phyloP scores from a whole-genome alignment of 1,139 yeast genomes.

The Wickerhamomyces sp. region DNA sequence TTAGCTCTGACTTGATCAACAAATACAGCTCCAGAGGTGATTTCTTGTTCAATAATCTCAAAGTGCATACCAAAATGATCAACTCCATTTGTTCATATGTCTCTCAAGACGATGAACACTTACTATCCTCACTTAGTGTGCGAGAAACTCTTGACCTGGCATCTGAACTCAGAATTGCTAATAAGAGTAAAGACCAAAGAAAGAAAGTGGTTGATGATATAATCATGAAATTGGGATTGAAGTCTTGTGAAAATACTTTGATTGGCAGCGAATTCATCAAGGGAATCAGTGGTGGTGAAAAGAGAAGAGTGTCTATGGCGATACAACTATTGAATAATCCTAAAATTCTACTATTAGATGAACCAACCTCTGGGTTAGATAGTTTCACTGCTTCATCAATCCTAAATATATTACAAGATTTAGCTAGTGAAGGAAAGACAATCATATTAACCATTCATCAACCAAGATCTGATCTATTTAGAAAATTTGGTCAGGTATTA shows the following conservation, averaged over 20 bases:
- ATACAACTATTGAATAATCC: conserved; percentile 73
- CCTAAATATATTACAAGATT: conserved; percentile 50
- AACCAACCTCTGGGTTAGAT: conserved; percentile 87
- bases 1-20: conserved; percentile 40
- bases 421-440: conserved; percentile 66
- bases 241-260: conserved; percentile 73
- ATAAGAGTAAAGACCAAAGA: conserved; percentile 28
- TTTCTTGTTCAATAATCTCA: conserved; percentile 36
- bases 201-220: conserved; percentile 44
- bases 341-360: conserved; percentile 69
- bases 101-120: conserved; percentile 73
- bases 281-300: conserved; percentile 87
- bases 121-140: conserved; percentile 69
- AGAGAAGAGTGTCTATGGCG: conserved; percentile 78
- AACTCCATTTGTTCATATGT: conserved; percentile 70
- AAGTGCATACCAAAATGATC: conserved; percentile 41
- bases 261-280: conserved; percentile 71
- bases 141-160: conserved; percentile 71
- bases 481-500: conserved; percentile 61
- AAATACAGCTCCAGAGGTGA: conserved; percentile 33
- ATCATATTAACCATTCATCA: conserved; percentile 81
- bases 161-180: conserved; percentile 57
- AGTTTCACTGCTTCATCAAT: conserved; percentile 75
- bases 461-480: conserved; percentile 68
- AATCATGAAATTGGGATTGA: conserved; percentile 61